A percentile compares a stretch with the other conserved stretches of the same genome.
Conservation (phyloP, 2,329 filamentous ascomycete genomes). For the Sclerotinia glacialis region DNA sequence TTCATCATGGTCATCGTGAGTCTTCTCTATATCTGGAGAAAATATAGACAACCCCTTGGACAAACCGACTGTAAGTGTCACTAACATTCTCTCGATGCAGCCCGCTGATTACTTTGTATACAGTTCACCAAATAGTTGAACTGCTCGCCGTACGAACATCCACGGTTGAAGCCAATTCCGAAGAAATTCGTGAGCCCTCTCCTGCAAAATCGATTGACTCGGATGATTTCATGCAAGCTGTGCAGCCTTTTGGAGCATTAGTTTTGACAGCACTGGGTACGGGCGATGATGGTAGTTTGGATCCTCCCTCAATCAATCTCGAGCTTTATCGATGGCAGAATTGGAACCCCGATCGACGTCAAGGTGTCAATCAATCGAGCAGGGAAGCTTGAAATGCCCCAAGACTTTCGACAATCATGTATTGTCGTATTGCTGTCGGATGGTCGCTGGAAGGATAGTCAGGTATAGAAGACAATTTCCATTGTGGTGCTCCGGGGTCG, state of each 20-base stretch:
- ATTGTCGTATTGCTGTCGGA: neutral
- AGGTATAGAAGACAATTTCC: neutral
- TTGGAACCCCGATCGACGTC: neutral
- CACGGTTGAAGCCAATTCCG: neutral
- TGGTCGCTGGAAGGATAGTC: neutral
- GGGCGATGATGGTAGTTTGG: neutral
- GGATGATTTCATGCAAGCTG: neutral
- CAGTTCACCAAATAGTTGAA: neutral
- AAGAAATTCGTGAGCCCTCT: neutral
- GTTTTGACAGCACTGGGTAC: neutral
- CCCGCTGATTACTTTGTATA: too few species aligned
- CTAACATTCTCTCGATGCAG: too few species aligned
- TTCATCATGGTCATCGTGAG: constrained; percentile 20
- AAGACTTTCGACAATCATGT: neutral
- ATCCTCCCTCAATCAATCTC: neutral
- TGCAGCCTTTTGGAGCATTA: neutral
- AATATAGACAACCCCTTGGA: too few species aligned
- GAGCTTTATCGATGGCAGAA: neutral
- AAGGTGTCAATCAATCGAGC: neutral
- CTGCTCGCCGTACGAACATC: neutral
- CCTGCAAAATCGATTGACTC: neutral
- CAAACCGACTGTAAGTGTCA: too few species aligned
- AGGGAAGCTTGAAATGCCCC: neutral
- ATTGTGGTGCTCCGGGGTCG: neutral
- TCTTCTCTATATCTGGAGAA: constrained; percentile 23